Base-by-base conservation (phyloP, 2,329 filamentous ascomycete species). In the Diplodia intermedia region DNA sequence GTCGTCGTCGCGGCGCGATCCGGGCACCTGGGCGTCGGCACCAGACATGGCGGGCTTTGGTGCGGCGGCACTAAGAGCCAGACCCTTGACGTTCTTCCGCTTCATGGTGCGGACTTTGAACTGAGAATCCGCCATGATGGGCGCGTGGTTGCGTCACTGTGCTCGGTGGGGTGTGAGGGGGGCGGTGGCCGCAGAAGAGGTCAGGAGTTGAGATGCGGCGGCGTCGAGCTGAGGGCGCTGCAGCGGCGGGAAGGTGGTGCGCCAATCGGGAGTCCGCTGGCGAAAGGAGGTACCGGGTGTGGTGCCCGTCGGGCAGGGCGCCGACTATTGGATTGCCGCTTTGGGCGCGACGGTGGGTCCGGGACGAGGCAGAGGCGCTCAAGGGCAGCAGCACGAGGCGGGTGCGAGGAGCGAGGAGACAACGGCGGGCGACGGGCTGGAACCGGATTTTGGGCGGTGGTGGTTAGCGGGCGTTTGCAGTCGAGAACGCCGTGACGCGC, bases 31-130 rank as follows among this genome's bases (percentile, higher is more conserved):
- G 56, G 85, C 78, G 76, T 90, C 91, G 69, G 88, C 90, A 74
- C 93, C 91, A 55, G 92, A 90, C 36, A 92, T 89, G 66, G 89
- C 88, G 61, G 88, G 84, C 71, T 93, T 92, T 52, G 92, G 90
- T 56, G 91, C 86, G 29, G 91, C 89, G 61, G 92, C 89, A 75
- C 89, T 94, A 77, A 99, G 85, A 72, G 93, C 94, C 62, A 99
- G 90, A 47, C 94, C 94, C 84, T 98, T 98, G 81, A 97, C 91
- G 79, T 99, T 99, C 88, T 98, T 97, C 86, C 94, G 91, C 89
- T 97, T 98, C 90, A 99, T 91, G 70, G 95, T 96, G 78, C 87
- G 84, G 68, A 86, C 83, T 78, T 88, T 86, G 80, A 90, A 89
- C 66, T 82, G 80, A 76, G 89, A 86, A 71, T 85, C 83, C 85